Evolutionary conservation across 2,329 filamentous ascomycete genomes (phyloP).

Genomic region (Cladophialophora chaetospira): DNA sequence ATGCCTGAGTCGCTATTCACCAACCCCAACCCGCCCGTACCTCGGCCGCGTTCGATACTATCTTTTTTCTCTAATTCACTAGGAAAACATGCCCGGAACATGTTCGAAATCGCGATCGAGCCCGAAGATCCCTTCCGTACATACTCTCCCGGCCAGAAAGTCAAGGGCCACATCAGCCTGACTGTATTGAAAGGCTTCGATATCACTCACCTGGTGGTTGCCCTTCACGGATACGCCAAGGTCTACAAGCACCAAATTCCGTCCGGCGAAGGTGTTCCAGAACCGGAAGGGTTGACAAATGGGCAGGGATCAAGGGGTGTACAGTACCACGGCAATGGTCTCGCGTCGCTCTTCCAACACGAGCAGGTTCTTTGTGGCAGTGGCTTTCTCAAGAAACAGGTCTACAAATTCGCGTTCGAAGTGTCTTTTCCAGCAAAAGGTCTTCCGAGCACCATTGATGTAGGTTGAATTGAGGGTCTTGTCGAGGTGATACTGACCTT

Average conservation of each 20-base stretch:
- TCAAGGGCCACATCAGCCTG: conserved; percentile 62
- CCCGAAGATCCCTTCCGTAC: conserved; percentile 64
- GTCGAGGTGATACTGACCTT: conserved; percentile 27
- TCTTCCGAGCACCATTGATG: conserved; percentile 86
- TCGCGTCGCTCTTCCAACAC: conserved; percentile 66
- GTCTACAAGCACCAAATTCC: conserved; percentile 65
- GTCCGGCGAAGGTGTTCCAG: conserved; percentile 55
- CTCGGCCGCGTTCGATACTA: conserved; percentile 49
- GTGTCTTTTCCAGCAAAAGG: conserved; percentile 61
- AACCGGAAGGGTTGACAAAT: conserved; percentile 53
- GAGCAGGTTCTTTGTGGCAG: conserved; percentile 66
- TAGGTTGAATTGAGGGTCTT: conserved; percentile 52
- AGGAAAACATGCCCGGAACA: conserved; percentile 54
- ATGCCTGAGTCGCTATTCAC: conserved; percentile 38
- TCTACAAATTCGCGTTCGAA: conserved; percentile 68
- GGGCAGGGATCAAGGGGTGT: conserved; percentile 55
- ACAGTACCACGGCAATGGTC: conserved; percentile 65
- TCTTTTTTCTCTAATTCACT: conserved; percentile 61
- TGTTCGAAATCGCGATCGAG: conserved; percentile 63
- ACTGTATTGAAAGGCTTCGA: conserved; percentile 62
- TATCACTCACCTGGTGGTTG: conserved; percentile 65
- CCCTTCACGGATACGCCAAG: conserved; percentile 65
- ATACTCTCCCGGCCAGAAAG: conserved; percentile 63
- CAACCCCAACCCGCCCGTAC: conserved; percentile 46
- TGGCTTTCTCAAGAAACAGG: conserved; percentile 63